Conservation (phyloP, 192 early-diverging fungal genomes). For the Anaeromyces robustus region DNA sequence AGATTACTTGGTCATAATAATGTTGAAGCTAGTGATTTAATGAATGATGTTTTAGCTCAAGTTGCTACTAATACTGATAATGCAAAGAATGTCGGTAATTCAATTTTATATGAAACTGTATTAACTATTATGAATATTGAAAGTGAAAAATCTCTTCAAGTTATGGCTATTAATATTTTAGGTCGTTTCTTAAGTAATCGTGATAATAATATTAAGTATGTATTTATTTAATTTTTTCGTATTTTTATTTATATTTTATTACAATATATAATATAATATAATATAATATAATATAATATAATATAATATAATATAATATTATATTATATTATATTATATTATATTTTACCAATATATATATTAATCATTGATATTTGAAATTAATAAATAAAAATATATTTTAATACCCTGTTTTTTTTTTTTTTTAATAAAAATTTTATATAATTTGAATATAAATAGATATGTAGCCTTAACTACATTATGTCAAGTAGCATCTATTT, state of each 20-base stretch:
- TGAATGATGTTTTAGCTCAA: conserved; percentile 95
- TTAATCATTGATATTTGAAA: no score
- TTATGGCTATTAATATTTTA: conserved; percentile 93
- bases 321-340: no score
- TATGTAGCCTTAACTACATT: conserved; percentile 96
- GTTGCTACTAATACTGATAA: conserved; percentile 90
- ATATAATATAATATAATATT: no score
- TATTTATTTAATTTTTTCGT: neutral
- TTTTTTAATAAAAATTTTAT: no score
- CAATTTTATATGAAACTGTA: conserved; percentile 95
- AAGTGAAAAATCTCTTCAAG: conserved; percentile 74
- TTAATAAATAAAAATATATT: no score
- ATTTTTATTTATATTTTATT: no score
- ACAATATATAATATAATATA: no score
- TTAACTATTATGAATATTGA: conserved; percentile 92
- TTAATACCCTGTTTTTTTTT: no score
- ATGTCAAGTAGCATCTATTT: conserved; percentile 44
- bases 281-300: no score
- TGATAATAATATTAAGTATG: conserved; percentile 91
- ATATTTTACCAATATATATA: no score
- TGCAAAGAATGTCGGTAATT: conserved; percentile 91
- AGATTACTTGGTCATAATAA: conserved; percentile 59
- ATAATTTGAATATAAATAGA: conserved; percentile 28
- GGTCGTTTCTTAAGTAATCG: conserved; percentile 87
- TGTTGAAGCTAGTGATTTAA: conserved; percentile 64